These are phyloP conservation scores for Trichoderma semiorbis DNA, from an alignment of 2,329 filamentous ascomycete genomes.

Conservation along the genomic window DNA sequence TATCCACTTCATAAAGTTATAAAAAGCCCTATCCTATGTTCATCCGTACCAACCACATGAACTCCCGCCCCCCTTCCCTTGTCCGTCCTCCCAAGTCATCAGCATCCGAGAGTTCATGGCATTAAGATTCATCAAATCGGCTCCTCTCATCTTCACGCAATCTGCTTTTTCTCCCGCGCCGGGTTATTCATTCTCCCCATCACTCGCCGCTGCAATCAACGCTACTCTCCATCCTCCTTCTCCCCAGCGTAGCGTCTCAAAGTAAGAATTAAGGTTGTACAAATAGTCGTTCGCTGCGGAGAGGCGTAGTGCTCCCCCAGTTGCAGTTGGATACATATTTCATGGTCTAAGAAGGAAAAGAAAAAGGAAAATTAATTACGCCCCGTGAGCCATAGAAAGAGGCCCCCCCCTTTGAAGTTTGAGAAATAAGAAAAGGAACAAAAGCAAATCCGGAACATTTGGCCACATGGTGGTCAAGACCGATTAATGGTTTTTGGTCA, in stretches of 20 bases:
- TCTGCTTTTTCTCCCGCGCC: background rate
- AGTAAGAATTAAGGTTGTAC: slow-evolving; percentile 18
- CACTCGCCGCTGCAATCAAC: slow-evolving; percentile 1
- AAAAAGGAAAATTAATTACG: slow-evolving; percentile 5
- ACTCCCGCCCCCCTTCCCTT: background rate
- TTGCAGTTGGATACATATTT: slow-evolving; percentile 13
- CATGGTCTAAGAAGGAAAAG: slow-evolving; percentile 10
- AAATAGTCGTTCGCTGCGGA: slow-evolving; percentile 15
- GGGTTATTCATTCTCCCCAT: background rate
- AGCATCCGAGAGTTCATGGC: slow-evolving; percentile 10
- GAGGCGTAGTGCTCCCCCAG: background rate
- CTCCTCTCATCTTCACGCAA: background rate
- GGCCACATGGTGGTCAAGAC: background rate
- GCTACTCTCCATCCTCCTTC: background rate
- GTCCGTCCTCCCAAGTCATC: background rate
- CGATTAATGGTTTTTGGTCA: slow-evolving; percentile 28
- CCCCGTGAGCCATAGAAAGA: slow-evolving; percentile 5
- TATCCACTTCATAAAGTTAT: slow-evolving; percentile 10
- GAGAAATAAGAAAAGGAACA: background rate
- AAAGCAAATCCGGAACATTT: background rate
- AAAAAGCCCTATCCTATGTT: slow-evolving; percentile 16
- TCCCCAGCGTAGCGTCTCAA: slow-evolving; percentile 6
- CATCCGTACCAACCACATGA: slow-evolving; percentile 7
- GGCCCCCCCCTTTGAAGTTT: background rate
- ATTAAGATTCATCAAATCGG: slow-evolving; percentile 4